A percentile compares a stretch with the other conserved stretches of the same genome.
Evolutionary conservation across 2,329 filamentous ascomycete genomes (phyloP).

Genomic region (Kalaharituber pfeilii): DNA sequence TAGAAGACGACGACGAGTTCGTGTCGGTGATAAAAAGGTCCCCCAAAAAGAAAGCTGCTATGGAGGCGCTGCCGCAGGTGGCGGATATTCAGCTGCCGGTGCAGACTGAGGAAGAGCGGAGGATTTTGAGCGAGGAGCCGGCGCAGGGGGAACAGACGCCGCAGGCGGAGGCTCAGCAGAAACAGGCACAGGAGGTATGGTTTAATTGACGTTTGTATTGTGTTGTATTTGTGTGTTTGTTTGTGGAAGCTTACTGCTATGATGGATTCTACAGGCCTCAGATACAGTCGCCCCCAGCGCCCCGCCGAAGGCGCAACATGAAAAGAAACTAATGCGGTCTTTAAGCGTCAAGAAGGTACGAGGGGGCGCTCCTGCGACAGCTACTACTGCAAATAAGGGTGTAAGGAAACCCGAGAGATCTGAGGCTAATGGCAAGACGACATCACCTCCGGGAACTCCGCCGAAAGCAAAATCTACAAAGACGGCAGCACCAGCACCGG

Average conservation of each 20-base stretch:
- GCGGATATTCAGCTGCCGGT: background rate
- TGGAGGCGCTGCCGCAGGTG: background rate
- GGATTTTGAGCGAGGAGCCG: background rate
- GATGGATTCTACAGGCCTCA: too few species aligned
- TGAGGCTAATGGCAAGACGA: background rate
- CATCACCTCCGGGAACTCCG: background rate
- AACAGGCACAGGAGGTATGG: too few species aligned
- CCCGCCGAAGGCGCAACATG: too few species aligned
- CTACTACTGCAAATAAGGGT: background rate
- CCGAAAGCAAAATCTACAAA: background rate
- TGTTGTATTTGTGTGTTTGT: too few species aligned
- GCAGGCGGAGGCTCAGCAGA: background rate
- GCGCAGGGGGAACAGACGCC: background rate
- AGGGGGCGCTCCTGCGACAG: background rate
- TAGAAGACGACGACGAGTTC: slow-evolving; percentile 5
- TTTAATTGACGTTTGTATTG: too few species aligned
- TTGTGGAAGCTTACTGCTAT: too few species aligned
- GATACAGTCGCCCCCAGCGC: too few species aligned
- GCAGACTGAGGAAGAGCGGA: background rate
- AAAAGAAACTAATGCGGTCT: too few species aligned
- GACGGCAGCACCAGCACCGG: background rate
- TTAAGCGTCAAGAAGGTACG: background rate
- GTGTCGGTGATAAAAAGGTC: slow-evolving; percentile 5
- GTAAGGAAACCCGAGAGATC: background rate
- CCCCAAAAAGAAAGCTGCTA: slow-evolving; percentile 4